Percentiles rank a stretch among this genome's conserved stretches.
Evolutionary conservation across 352 stramenopile species (phyloP).

Genomic region (Thraustotheca clavata): DNA sequence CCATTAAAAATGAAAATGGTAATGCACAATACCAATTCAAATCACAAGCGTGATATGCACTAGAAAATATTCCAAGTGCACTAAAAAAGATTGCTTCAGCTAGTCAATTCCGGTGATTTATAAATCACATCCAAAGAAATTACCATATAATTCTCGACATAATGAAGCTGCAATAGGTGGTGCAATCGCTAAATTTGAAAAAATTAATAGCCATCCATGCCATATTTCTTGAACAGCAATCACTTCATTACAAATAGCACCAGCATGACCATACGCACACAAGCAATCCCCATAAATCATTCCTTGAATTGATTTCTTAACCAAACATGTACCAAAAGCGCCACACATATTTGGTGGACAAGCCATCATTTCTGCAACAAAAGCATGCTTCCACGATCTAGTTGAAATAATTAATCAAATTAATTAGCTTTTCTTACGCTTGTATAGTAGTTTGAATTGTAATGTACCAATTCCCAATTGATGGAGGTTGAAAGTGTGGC

Average conservation of each 20-base stretch:
- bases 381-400: conserved; percentile 4
- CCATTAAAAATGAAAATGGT: conserved; percentile 4
- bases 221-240: not conserved
- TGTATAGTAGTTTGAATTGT: not conserved
- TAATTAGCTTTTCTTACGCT: not conserved
- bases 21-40: conserved; percentile 14
- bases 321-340: not conserved
- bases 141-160: not conserved
- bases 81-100: conserved; percentile 8
- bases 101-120: not conserved
- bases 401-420: not conserved
- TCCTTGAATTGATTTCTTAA: conserved; percentile 12
- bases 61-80: conserved; percentile 1
- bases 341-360: conserved; percentile 12
- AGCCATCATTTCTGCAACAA: not conserved
- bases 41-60: conserved; percentile 15
- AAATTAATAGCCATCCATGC: conserved; percentile 1
- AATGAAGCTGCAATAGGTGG: not conserved
- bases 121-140: not conserved
- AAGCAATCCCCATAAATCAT: not conserved
- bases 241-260: not conserved
- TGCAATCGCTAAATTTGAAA: conserved; percentile 13
- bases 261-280: conserved; percentile 9
- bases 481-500: conserved; percentile 1
- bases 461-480: conserved; percentile 9